A percentile compares a stretch with the other conserved stretches of the same genome.
Evolutionary conservation across 352 stramenopile genomes (phyloP).

Genomic region (Pythium aquatile): DNA sequence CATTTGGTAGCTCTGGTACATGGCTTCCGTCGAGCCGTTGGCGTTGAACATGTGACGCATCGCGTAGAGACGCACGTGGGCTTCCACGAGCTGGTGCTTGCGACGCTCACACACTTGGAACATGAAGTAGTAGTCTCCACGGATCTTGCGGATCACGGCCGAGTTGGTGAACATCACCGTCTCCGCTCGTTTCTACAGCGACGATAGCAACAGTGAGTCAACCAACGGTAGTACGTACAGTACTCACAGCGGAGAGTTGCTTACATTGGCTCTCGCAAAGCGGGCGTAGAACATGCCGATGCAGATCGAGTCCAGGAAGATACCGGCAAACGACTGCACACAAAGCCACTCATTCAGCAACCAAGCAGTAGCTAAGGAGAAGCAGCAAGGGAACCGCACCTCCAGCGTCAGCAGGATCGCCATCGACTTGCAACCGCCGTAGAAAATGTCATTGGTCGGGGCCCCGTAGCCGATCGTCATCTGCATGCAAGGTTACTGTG

Average conservation of each 20-base stretch:
- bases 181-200: constrained; percentile 66
- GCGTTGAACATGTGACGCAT: constrained; percentile 63
- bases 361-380: not conserved
- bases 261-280: constrained; percentile 75
- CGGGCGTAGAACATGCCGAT: constrained; percentile 87
- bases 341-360: not conserved
- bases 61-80: constrained; percentile 82
- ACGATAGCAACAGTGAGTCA: no score
- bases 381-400: constrained; percentile 25
- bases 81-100: constrained; percentile 88
- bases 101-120: constrained; percentile 88
- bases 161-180: constrained; percentile 87
- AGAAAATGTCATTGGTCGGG: constrained; percentile 88
- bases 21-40: constrained; percentile 45
- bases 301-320: constrained; percentile 86
- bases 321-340: constrained; percentile 74
- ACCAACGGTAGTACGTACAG: no score
- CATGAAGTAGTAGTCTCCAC: constrained; percentile 91
- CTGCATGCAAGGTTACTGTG: constrained; percentile 26
- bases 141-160: constrained; percentile 88
- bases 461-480: constrained; percentile 89
- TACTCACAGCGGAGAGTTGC: constrained; percentile 1
- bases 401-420: constrained; percentile 76
- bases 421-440: constrained; percentile 79
- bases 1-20: constrained; percentile 86